Conservation (phyloP, 805 yeast genomes). For the Metschnikowia colocasiae region DNA sequence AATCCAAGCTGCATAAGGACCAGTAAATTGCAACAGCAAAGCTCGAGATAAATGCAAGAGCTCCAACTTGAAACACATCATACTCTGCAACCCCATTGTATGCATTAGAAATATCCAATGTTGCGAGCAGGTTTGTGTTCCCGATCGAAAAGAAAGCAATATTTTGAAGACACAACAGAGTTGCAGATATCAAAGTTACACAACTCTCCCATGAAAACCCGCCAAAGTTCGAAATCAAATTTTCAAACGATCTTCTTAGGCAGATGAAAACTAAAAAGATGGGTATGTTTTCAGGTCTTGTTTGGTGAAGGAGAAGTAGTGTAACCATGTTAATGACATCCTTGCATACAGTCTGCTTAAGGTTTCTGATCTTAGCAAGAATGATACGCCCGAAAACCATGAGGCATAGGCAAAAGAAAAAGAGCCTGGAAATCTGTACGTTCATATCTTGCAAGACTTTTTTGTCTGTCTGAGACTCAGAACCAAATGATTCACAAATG, state of each 20-base stretch:
- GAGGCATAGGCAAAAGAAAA: slow-evolving; percentile 23
- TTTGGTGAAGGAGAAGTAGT: slow-evolving; percentile 50
- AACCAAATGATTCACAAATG: slow-evolving; percentile 28
- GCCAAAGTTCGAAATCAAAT: slow-evolving; percentile 8
- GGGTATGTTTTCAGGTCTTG: slow-evolving; percentile 54
- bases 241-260: slow-evolving; percentile 20
- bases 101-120: slow-evolving; percentile 86
- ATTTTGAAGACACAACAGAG: slow-evolving; percentile 60
- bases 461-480: slow-evolving; percentile 13
- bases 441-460: slow-evolving; percentile 22
- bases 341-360: slow-evolving; percentile 26
- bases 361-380: slow-evolving; percentile 21
- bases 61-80: slow-evolving; percentile 65
- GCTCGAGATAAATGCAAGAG: slow-evolving; percentile 76
- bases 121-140: slow-evolving; percentile 86
- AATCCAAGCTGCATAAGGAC: slow-evolving; percentile 49
- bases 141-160: slow-evolving; percentile 83
- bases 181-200: slow-evolving; percentile 26
- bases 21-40: slow-evolving; percentile 85
- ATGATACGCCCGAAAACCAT: slow-evolving; percentile 26
- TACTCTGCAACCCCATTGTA: slow-evolving; percentile 83
- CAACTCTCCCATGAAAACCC: slow-evolving; percentile 15
- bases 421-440: slow-evolving; percentile 25
- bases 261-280: slow-evolving; percentile 40
- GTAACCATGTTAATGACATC: slow-evolving; percentile 36